A percentile compares a stretch with the other conserved stretches of the same genome.
These are phyloP conservation scores for Isatis tinctoria DNA, from an alignment of 345 rosid species.

Conservation along the genomic window DNA sequence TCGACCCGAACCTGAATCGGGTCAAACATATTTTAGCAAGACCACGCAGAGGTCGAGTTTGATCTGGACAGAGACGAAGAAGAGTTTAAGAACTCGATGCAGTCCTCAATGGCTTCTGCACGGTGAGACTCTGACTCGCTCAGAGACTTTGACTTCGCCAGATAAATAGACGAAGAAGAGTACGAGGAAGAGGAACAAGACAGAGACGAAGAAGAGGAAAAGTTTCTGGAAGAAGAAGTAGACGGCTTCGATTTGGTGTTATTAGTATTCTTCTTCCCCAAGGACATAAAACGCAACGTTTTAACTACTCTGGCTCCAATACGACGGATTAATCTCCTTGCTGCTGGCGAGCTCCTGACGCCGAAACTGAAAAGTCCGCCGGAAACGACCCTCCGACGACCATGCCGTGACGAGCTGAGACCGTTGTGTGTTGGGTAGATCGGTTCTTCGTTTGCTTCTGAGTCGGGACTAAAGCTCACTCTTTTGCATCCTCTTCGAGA, in stretches of 20 bases:
- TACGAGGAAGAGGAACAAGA: conserved; percentile 43
- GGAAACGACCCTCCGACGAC: conserved; percentile 31
- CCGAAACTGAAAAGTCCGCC: conserved; percentile 39
- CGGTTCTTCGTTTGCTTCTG: conserved; percentile 18
- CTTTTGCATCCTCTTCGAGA: conserved; percentile 54
- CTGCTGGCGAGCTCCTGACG: conserved; percentile 20
- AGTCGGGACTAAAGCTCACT: conserved; percentile 63
- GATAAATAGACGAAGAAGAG: conserved; percentile 31
- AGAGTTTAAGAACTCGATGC: conserved; percentile 86
- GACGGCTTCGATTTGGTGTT: neutral
- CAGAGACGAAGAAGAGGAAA: conserved; percentile 1
- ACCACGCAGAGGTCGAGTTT: conserved; percentile 55
- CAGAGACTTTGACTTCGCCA: conserved; percentile 66
- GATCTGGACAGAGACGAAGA: conserved; percentile 70
- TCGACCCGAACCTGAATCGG: neutral
- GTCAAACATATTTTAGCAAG: conserved; percentile 29
- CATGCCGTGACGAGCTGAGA: conserved; percentile 33
- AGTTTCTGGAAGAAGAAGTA: neutral
- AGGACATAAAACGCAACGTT: conserved; percentile 47
- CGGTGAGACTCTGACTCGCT: conserved; percentile 70
- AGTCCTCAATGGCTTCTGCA: conserved; percentile 86
- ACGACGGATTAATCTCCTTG: conserved; percentile 41
- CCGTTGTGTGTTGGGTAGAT: neutral
- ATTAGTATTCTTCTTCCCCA: conserved; percentile 24
- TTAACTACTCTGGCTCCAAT: conserved; percentile 48